These are phyloP conservation scores for Coccomyxa subellipsoidea DNA, from an alignment of 163 green algal species.

Conservation along the genomic window DNA sequence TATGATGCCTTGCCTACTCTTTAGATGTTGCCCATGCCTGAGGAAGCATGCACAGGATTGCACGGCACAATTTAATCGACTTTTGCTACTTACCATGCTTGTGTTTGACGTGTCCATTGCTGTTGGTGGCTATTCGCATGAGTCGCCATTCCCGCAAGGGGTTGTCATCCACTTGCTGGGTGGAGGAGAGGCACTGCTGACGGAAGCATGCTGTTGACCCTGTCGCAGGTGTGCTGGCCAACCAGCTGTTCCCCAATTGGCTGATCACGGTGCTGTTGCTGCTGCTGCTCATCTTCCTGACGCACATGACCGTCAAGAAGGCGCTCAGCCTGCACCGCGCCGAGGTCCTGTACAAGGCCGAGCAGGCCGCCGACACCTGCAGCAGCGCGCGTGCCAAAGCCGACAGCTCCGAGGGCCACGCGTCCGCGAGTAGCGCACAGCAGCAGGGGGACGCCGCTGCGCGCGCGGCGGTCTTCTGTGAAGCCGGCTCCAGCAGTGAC, in stretches of 20 bases:
- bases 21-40: too few relatives aligned
- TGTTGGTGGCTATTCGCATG: too few relatives aligned
- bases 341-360: slow-evolving; percentile 3
- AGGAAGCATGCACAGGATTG: too few relatives aligned
- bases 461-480: background rate
- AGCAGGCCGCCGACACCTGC: background rate
- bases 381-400: background rate
- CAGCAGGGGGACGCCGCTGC: background rate
- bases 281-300: slow-evolving; percentile 37
- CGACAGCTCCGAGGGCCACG: background rate
- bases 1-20: too few relatives aligned
- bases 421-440: too few relatives aligned
- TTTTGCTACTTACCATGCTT: too few relatives aligned
- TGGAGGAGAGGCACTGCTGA: background rate
- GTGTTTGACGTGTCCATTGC: too few relatives aligned
- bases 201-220: background rate
- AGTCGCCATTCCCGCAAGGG: too few relatives aligned
- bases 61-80: too few relatives aligned
- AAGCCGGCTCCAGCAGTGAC: background rate
- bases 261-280: slow-evolving; percentile 53
- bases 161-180: too few relatives aligned
- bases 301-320: slow-evolving; percentile 21
- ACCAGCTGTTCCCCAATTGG: slow-evolving; percentile 43
- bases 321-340: slow-evolving; percentile 20
- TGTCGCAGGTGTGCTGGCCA: slow-evolving; percentile 43